Conservation (phyloP, 192 early-diverging fungal species). For the Mortierella hygrophila region DNA sequence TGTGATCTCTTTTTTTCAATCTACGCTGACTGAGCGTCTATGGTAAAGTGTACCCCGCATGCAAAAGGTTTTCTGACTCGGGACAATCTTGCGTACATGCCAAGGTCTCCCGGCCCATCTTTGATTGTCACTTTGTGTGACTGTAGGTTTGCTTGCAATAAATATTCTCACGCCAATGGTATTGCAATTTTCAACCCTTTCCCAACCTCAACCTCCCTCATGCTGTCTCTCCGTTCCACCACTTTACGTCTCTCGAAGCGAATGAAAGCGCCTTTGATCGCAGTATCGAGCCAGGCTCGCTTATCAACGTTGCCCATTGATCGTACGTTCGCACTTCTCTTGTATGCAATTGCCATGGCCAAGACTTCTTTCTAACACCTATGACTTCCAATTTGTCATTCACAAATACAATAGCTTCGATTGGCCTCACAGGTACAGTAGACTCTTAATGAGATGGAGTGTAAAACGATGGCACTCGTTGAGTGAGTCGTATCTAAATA, state of each 20-base stretch:
- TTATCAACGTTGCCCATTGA: slow-evolving; percentile 36
- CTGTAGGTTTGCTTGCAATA: background rate
- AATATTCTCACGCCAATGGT: too few species aligned
- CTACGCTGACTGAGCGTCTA: too few species aligned
- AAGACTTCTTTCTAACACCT: background rate
- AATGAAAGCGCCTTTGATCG: slow-evolving; percentile 21
- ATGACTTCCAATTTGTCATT: background rate
- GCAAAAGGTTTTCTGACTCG: too few species aligned
- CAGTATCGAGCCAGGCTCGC: slow-evolving; percentile 30
- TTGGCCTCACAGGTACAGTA: slow-evolving; percentile 38
- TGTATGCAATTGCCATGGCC: too few species aligned
- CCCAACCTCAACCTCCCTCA: too few species aligned
- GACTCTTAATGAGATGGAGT: too few species aligned
- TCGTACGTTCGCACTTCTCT: slow-evolving; percentile 16
- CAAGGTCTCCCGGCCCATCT: too few species aligned
- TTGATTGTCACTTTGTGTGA: background rate
- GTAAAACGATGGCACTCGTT: background rate
- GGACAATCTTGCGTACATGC: too few species aligned
- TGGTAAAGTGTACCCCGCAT: too few species aligned
- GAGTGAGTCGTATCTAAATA: too few species aligned
- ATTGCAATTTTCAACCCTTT: too few species aligned
- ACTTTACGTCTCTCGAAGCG: slow-evolving; percentile 8
- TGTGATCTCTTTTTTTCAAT: too few species aligned
- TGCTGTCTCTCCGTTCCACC: background rate
- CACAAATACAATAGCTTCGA: slow-evolving; percentile 12